Evolutionary conservation across 2,329 filamentous ascomycete genomes (phyloP), one percentile per base, ranked within the genome.

Genomic region (Alternaria solani): DNA sequence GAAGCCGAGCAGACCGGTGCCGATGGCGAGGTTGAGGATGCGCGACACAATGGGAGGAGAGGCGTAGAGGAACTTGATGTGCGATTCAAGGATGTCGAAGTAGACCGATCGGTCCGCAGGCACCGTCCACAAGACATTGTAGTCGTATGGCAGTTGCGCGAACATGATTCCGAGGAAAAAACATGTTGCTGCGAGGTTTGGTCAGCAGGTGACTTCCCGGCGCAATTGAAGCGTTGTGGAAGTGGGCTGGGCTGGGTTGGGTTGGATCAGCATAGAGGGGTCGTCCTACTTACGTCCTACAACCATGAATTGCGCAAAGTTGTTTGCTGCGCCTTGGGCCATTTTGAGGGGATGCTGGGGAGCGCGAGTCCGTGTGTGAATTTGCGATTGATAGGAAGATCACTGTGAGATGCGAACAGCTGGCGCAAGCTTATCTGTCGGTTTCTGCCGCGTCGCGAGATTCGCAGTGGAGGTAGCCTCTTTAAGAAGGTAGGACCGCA

Each of bases 141-240:
- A 95, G 84, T 96, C 95, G 85, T 98, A 99, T 63, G 95, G 94
- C 81, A 98, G 96, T 65, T 90, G 89, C 72, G 93, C 93, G 87
- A 98, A 99, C 80, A 99, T 90, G 79, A 98, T 93, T 72, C 95
- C 95, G 66, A 99, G 91, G 87, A 98, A 97, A 87, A 99, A 99
- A 80, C 92, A 97, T 67, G 91, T 93, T 62, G 83, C 83, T 84
- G 44, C 38, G 5, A 20, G 32, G 49, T 54, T 23, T 23, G 57
- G 53, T 62, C 59, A 72, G 65, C 43, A 42, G 58, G n/a, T 25
- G 62, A 7, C 43, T 42, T 51, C 18, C 25, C 25, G 16, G 48
- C 55, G 26, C 48, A 20, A 46, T 47, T 28, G 55, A 52, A 43
- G 20, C n/a, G 34, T 51, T 55, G 51, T 36, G 44, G 20, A 38